Evolutionary conservation across 2,329 filamentous ascomycete species (phyloP), one percentile per base, ranked within the genome.

Genomic region (Microcyclosporella mali): DNA sequence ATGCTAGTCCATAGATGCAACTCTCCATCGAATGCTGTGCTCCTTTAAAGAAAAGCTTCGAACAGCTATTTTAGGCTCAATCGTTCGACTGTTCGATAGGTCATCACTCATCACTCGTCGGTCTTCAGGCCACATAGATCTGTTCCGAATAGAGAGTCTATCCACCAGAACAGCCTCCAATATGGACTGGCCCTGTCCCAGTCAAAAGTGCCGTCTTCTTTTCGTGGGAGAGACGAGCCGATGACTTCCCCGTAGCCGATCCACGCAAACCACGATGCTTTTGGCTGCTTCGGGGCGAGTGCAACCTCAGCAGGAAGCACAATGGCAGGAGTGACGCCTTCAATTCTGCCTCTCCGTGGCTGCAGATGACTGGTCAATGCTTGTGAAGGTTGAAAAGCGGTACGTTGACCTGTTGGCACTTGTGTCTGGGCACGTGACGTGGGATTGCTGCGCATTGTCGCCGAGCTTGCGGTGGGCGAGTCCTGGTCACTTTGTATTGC

Each of bases 131-230:
- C 78, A 60, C 78, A 81, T 45, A 81, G 71, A 53, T 82, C 78
- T 1, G 75, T 79, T 2, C 76, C 75, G n/a, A 79, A 57, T 34
- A 72, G 60, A 15, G 56, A 61, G 55, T 83, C 79, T 12, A 82
- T 56, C 62, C 67, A 71, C 46, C 73, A 74, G 70, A 77, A 81
- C 45, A 79, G 66, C 17, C 70, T 64, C 79, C 79, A 82, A 52
- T 82, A 82, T 41, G 73, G 55, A 50, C 74, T 76, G 6, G 78
- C 78, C 34, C 68, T 71, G 32, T 78, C 77, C 71, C 81, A 85
- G 64, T 95, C 89, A 55, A 95, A 89, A 32, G 79, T 80, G 44
- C 85, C 86, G 33, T 75, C 71, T 40, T 88, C 84, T 40, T 75
- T 82, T 32, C 83, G 74, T 6, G 86, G 86, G 30, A 90, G 79